Evolutionary conservation across 2,329 filamentous ascomycete species (phyloP), one percentile per base, ranked within the genome.

Genomic region (Penicillium sp.): DNA sequence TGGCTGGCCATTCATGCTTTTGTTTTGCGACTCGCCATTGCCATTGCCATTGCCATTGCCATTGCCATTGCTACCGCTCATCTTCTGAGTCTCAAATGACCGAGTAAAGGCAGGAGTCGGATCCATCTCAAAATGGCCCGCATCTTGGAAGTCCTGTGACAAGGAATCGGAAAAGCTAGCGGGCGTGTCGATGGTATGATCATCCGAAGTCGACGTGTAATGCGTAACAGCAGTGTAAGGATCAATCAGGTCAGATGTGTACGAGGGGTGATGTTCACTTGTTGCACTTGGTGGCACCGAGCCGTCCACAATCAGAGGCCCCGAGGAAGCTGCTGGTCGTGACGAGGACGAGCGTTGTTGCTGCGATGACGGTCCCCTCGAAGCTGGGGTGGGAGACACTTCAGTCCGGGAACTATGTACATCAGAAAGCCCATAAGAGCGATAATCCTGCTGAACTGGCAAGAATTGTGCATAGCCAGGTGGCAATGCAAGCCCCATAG

Each of bases 261-360:
- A 58, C n/a, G 65, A 58, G 24, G 65, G 54, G 25, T 67, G 67
- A 23, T 59, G 60, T 41, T 74, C 72, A 54, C 64, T 70, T 20
- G 33, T 10, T 20, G 33, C 15, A 37, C 33, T 37, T 2, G 59
- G 65, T 28, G 69, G 68, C 27, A 74, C 67, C 12, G 74, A 75
- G 6, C 75, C 75, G 61, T 77, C 74, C 5, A 76, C 70, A 32
- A 77, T 75, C 49, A 76, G 55, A 25, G 74, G 74, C 7, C 73
- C 74, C 31, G 59, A 59, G 4, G 63, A 49, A 29, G 59, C 57
- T n/a, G 54, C 53, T 23, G 65, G 57, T 32, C 66, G 66, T n/a
- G 65, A 53, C 20, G 60, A 52, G 25, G 46, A 46, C 10, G 60
- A 50, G 28, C 63, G 57, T 37, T 54, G 60, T 39, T 35, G 52